A percentile compares a stretch with the other conserved stretches of the same genome.
Evolutionary conservation across 192 early-diverging fungal species (phyloP).

Genomic region (Linnemannia exigua): DNA sequence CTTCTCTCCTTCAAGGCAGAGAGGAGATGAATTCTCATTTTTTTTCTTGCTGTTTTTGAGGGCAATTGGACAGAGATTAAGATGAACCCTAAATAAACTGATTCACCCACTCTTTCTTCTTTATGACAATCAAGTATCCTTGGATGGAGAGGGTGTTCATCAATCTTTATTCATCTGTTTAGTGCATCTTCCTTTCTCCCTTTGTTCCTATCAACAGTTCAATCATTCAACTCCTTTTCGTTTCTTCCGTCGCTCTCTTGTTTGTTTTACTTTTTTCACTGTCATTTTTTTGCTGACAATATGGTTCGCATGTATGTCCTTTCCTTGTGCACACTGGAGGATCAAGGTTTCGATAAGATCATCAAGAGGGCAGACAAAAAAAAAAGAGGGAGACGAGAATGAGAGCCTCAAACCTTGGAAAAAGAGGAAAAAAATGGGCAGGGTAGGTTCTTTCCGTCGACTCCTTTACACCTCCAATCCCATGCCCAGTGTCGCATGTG

Average conservation of each 20-base stretch:
- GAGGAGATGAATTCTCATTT: neutral
- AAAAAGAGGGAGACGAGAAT: neutral
- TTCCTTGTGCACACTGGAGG: neutral
- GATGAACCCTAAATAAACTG: neutral
- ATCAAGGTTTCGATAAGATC: slow-evolving; percentile 60
- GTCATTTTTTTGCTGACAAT: neutral
- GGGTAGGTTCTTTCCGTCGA: neutral
- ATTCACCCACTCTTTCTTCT: too few relatives aligned
- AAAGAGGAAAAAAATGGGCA: neutral
- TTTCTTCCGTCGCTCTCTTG: neutral
- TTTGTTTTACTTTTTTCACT: neutral
- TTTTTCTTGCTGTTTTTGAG: neutral
- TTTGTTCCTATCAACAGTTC: neutral
- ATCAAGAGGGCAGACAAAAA: slow-evolving; percentile 1
- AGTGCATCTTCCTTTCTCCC: neutral
- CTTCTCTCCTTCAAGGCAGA: too few relatives aligned
- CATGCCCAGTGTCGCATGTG: neutral
- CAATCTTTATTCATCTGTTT: neutral
- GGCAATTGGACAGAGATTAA: slow-evolving; percentile 1
- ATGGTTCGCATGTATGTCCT: neutral
- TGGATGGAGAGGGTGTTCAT: neutral
- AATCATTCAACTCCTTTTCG: too few relatives aligned
- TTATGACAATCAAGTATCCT: neutral
- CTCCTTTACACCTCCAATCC: neutral
- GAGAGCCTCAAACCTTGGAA: slow-evolving; percentile 17